These are phyloP conservation scores for Candida xyloterini DNA, from an alignment of 805 yeast genomes.

Conservation along the genomic window DNA sequence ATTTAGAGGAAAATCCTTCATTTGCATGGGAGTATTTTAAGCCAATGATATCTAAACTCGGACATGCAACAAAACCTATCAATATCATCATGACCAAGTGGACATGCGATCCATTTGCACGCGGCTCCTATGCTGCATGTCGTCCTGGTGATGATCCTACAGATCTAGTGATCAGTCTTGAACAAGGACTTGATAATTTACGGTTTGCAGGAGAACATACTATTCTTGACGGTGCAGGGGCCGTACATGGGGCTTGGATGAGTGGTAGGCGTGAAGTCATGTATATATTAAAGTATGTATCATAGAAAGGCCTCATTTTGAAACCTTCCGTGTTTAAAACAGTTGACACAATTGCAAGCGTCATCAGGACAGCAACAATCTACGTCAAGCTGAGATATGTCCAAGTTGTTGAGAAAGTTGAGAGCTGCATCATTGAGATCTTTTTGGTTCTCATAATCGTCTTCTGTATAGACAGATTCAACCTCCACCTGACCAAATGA, in stretches of 20 bases:
- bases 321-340: slow-evolving; percentile 33
- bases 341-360: slow-evolving; percentile 30
- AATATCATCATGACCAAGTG: slow-evolving; percentile 59
- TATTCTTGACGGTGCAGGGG: slow-evolving; percentile 81
- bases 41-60: slow-evolving; percentile 43
- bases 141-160: slow-evolving; percentile 67
- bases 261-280: slow-evolving; percentile 47
- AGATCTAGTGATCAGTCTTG: slow-evolving; percentile 57
- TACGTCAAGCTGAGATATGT: slow-evolving; percentile 22
- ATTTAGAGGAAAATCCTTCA: slow-evolving; percentile 47
- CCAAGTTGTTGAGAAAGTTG: slow-evolving; percentile 22
- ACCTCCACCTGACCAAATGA: slow-evolving; percentile 22
- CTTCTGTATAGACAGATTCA: slow-evolving; percentile 16
- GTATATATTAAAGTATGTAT: slow-evolving; percentile 21
- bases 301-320: slow-evolving; percentile 13
- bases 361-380: slow-evolving; percentile 34
- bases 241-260: slow-evolving; percentile 87
- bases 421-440: slow-evolving; percentile 22
- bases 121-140: slow-evolving; percentile 82
- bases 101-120: slow-evolving; percentile 74
- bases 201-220: slow-evolving; percentile 94
- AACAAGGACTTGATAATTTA: slow-evolving; percentile 54
- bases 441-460: slow-evolving; percentile 35
- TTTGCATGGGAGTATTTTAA: slow-evolving; percentile 55
- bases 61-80: slow-evolving; percentile 29